Conservation (phyloP, 2,329 filamentous ascomycete species). For the Cyphellophora attinorum region DNA sequence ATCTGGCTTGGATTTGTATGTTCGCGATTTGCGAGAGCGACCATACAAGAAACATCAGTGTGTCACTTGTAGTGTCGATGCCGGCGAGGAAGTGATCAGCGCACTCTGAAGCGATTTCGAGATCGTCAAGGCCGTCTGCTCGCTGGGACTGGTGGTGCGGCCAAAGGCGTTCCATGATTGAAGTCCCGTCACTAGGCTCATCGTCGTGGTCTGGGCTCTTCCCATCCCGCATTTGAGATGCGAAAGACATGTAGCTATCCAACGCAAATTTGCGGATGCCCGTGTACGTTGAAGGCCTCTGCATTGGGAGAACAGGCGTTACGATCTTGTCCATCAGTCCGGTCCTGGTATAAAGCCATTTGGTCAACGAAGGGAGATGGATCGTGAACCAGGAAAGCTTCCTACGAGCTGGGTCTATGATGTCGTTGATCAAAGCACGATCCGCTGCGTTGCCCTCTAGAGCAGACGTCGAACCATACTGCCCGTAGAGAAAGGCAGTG, state of each 20-base stretch:
- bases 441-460: slow-evolving; percentile 29
- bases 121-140: slow-evolving; percentile 29
- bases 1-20: slow-evolving; percentile 30
- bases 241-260: slow-evolving; percentile 23
- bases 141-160: slow-evolving; percentile 15
- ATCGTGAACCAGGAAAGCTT: slow-evolving; percentile 41
- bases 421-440: slow-evolving; percentile 36
- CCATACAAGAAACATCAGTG: slow-evolving; percentile 43
- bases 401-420: slow-evolving; percentile 37
- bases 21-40: slow-evolving; percentile 37
- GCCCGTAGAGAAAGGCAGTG: slow-evolving; percentile 42
- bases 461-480: slow-evolving; percentile 34
- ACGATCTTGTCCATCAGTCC: slow-evolving; percentile 28
- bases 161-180: slow-evolving; percentile 18
- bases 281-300: slow-evolving; percentile 41
- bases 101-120: slow-evolving; percentile 44
- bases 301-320: slow-evolving; percentile 37
- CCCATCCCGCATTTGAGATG: slow-evolving; percentile 19
- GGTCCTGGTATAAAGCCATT: slow-evolving; percentile 39
- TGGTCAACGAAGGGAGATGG: slow-evolving; percentile 35
- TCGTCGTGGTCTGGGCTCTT: slow-evolving; percentile 10
- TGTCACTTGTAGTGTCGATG: slow-evolving; percentile 44
- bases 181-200: too few species aligned
- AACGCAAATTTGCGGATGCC: slow-evolving; percentile 39
- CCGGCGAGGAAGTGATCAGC: slow-evolving; percentile 45